Evolutionary conservation across 2,329 filamentous ascomycete genomes (phyloP).

Genomic region (Arthroderma uncinatum): DNA sequence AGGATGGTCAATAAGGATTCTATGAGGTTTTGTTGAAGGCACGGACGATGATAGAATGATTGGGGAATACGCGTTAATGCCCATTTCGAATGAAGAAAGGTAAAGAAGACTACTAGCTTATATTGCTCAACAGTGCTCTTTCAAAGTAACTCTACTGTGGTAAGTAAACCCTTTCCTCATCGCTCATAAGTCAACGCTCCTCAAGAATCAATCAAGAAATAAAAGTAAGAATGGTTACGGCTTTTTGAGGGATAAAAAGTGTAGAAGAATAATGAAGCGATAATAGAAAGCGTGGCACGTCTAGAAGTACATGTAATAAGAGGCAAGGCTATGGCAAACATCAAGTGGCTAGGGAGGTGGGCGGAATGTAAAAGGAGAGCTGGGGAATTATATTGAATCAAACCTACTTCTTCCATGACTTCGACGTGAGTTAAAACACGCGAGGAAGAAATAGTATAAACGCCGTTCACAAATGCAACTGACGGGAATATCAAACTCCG

Average conservation of each 20-base stretch:
- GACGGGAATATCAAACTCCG: conserved; percentile 1
- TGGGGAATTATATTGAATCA: background rate
- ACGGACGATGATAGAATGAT: too few relatives aligned
- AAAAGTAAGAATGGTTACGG: background rate
- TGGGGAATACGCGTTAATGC: too few relatives aligned
- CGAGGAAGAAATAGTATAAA: background rate
- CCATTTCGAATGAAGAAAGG: too few relatives aligned
- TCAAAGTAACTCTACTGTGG: conserved; percentile 2
- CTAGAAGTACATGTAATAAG: conserved; percentile 1
- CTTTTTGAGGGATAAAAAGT: background rate
- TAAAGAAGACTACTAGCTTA: background rate
- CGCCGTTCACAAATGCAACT: conserved; percentile 6
- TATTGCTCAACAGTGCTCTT: background rate
- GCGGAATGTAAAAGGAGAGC: background rate
- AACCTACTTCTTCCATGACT: background rate
- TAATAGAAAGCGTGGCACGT: background rate
- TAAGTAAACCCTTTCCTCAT: background rate
- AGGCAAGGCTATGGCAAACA: background rate
- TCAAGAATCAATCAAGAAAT: background rate
- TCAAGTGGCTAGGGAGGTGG: background rate
- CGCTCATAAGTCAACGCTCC: background rate
- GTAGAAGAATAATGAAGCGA: background rate
- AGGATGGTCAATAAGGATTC: too few relatives aligned
- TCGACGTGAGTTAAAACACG: background rate
- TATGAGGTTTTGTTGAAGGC: too few relatives aligned